phyloP scores from a whole-genome alignment of 352 stramenopile species.

The Phytophthora sojae region DNA sequence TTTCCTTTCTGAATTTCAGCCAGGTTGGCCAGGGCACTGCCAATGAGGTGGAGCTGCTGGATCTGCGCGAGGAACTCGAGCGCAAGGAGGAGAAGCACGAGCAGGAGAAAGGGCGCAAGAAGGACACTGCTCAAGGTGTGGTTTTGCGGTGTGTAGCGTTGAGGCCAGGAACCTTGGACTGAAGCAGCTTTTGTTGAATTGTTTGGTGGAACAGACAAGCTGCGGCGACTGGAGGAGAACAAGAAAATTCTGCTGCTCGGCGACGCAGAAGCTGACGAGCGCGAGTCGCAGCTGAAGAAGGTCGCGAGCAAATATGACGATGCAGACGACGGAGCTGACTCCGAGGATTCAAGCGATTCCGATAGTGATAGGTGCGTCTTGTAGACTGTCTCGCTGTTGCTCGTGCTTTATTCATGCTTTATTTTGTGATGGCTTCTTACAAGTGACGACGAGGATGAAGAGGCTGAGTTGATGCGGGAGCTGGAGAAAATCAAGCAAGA shows the following conservation, averaged over 20 bases:
- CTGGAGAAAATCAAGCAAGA: slow-evolving; percentile 98
- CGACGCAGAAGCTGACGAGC: slow-evolving; percentile 73
- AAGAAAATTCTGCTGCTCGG: slow-evolving; percentile 85
- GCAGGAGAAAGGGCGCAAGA: slow-evolving; percentile 75
- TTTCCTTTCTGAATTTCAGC: slow-evolving; percentile 34
- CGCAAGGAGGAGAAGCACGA: slow-evolving; percentile 80
- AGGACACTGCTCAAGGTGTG: slow-evolving; percentile 80
- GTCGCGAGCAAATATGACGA: slow-evolving; percentile 92
- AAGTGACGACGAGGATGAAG: slow-evolving; percentile 96
- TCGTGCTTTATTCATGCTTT: no score
- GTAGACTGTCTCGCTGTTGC: not conserved
- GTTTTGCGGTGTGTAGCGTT: not conserved
- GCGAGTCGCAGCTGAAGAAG: slow-evolving; percentile 88
- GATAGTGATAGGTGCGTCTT: slow-evolving; percentile 72
- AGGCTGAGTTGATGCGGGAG: slow-evolving; percentile 96
- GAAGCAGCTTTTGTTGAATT: not conserved
- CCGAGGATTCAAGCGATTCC: slow-evolving; percentile 70
- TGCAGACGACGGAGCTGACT: slow-evolving; percentile 85
- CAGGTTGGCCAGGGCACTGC: slow-evolving; percentile 84
- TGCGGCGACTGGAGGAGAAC: slow-evolving; percentile 79
- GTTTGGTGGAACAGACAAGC: slow-evolving; percentile 50
- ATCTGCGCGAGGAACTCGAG: slow-evolving; percentile 81
- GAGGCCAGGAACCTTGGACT: not conserved
- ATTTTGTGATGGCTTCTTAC: not conserved
- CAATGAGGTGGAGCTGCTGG: slow-evolving; percentile 78